Conservation (phyloP, 192 early-diverging fungal species). For the Linnemannia elongata region DNA sequence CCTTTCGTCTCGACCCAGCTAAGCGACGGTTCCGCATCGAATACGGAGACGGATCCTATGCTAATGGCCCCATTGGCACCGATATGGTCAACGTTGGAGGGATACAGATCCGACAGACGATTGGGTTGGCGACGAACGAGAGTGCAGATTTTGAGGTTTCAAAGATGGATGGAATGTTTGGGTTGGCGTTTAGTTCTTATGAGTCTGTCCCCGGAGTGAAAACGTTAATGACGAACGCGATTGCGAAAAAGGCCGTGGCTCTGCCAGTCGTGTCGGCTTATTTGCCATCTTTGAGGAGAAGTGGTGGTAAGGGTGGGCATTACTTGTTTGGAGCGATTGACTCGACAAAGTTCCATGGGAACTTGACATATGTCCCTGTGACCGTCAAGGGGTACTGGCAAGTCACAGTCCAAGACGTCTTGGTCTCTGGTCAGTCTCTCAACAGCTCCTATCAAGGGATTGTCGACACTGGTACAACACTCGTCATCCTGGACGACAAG, state of each 20-base stretch:
- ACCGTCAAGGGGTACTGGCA: slow-evolving; percentile 67
- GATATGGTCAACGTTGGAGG: slow-evolving; percentile 73
- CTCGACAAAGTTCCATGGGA: slow-evolving; percentile 53
- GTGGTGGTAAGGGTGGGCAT: slow-evolving; percentile 56
- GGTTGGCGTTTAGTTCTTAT: slow-evolving; percentile 67
- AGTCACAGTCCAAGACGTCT: slow-evolving; percentile 58
- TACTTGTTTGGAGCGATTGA: slow-evolving; percentile 69
- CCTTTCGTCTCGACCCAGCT: slow-evolving; percentile 66
- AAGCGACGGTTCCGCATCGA: slow-evolving; percentile 67
- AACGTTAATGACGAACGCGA: slow-evolving; percentile 66
- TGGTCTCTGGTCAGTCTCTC: slow-evolving; percentile 37
- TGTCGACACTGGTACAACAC: slow-evolving; percentile 72
- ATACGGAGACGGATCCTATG: slow-evolving; percentile 71
- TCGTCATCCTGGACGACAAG: slow-evolving; percentile 64
- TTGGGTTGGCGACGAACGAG: slow-evolving; percentile 69
- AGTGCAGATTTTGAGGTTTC: slow-evolving; percentile 63
- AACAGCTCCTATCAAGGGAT: slow-evolving; percentile 48
- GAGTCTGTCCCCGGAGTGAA: slow-evolving; percentile 45
- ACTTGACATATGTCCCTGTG: slow-evolving; percentile 65
- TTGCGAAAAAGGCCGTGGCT: slow-evolving; percentile 60
- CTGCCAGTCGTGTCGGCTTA: slow-evolving; percentile 71
- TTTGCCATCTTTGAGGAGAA: slow-evolving; percentile 56
- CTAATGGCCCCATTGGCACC: slow-evolving; percentile 39
- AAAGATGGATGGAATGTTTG: slow-evolving; percentile 70
- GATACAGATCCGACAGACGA: slow-evolving; percentile 66